These are phyloP conservation scores for Ceratobasidium theobromae DNA, from an alignment of 1,284 basidiomycete species.

Conservation along the genomic window DNA sequence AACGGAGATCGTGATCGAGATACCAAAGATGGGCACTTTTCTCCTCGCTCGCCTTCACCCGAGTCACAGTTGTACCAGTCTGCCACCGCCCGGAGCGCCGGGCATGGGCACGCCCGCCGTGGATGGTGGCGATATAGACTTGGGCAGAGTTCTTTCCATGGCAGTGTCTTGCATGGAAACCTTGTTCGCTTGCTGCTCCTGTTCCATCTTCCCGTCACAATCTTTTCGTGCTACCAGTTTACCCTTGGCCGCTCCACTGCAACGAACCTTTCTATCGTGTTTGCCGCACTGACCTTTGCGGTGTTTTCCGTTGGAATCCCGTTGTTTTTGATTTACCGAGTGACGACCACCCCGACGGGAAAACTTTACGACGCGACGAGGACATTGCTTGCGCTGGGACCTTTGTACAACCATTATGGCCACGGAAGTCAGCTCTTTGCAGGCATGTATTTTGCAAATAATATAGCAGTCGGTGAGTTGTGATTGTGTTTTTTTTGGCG, in stretches of 20 bases:
- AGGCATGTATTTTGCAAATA: slow-evolving; percentile 75
- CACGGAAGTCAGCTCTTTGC: slow-evolving; percentile 91
- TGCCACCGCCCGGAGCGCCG: background rate
- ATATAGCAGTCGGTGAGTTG: slow-evolving; percentile 65
- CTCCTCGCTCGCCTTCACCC: slow-evolving; percentile 17
- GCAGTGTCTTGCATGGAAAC: slow-evolving; percentile 81
- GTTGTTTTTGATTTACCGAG: slow-evolving; percentile 68
- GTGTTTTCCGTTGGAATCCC: slow-evolving; percentile 81
- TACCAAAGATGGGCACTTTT: slow-evolving; percentile 12
- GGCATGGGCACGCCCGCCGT: slow-evolving; percentile 22
- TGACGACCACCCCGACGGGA: slow-evolving; percentile 77
- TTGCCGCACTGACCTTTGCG: slow-evolving; percentile 75
- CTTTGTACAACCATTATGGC: slow-evolving; percentile 94
- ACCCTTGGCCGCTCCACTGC: slow-evolving; percentile 56
- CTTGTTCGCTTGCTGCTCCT: slow-evolving; percentile 84
- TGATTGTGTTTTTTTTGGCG: background rate
- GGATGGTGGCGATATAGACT: slow-evolving; percentile 62
- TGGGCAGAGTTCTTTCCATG: slow-evolving; percentile 72
- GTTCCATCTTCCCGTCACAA: slow-evolving; percentile 92
- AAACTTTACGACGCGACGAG: slow-evolving; percentile 94
- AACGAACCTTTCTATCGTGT: slow-evolving; percentile 59
- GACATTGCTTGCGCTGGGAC: slow-evolving; percentile 86
- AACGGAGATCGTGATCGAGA: slow-evolving; percentile 1
- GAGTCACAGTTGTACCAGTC: background rate
- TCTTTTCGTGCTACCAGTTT: slow-evolving; percentile 88